Evolutionary conservation across 1,139 yeast species (phyloP), one percentile per base, ranked within the genome.

Genomic region (Kodamaea plutei): DNA sequence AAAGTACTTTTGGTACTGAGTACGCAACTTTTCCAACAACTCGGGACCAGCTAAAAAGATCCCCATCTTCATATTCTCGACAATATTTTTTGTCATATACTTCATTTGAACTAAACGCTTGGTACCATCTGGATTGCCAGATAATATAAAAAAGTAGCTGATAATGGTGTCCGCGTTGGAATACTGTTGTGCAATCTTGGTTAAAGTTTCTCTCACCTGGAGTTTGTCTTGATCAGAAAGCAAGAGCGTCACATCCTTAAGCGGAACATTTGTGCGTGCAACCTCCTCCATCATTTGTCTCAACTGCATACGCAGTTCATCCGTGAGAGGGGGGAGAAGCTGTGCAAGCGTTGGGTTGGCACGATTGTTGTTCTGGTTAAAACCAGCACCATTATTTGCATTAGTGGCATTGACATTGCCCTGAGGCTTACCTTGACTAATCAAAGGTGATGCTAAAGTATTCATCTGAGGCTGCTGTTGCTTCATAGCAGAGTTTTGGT

Each of bases 91-190:
- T 26, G 85, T 76, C 82, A 85, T 81, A 39, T 77, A 70, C 54
- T 85, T 80, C 69, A 84, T 76, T 52, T 84, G 91, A 38, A 87
- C 68, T 40, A 87, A 70, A 40, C 84, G 73, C 47, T 77, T 77
- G 1, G 95, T 82, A 5, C 85, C 89, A 34, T 78, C 85, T 27
- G 69, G 72, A 50, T 82, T 84, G 45, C 80, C 75, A 1, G 93
- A 81, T 35, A 85, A 65, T 37, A 81, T 73, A 49, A 73, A 85
- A 46, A 84, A 84, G 50, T 84, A 79, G 26, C 93, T 87, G 29
- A 84, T 77, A 29, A 85, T 68, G 39, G 79, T 79, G 50, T 85
- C 94, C 14, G 83, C 83, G 43, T 79, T 72, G 27, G 78, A 67
- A 53, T 77, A 79, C 41, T 80, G 72, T 40, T 79, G 85, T 20